Percentiles rank a stretch among this genome's conserved stretches.
phyloP scores from a whole-genome alignment of 2,329 filamentous ascomycete genomes.

The Sphaerostilbella broomeana region DNA sequence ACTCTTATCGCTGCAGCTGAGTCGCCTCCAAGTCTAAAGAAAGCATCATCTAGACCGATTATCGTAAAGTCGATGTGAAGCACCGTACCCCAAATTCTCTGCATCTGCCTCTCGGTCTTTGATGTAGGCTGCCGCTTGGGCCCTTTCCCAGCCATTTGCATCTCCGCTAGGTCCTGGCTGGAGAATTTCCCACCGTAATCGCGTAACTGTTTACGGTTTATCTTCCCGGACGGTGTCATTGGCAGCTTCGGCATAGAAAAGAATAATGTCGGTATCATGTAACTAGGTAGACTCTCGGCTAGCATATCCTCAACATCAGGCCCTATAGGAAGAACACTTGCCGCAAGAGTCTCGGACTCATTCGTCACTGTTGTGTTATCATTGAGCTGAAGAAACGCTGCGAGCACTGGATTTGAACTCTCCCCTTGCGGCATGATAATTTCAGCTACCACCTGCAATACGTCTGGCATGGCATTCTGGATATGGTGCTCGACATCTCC shows the following conservation, averaged over 20 bases:
- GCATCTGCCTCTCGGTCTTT: not conserved
- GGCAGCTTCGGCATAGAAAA: conserved; percentile 14
- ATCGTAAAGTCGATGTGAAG: conserved; percentile 7
- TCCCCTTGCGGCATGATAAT: not conserved
- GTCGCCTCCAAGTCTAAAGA: conserved; percentile 38
- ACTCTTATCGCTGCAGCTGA: conserved; percentile 39
- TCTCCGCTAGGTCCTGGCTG: not conserved
- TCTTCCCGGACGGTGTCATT: conserved; percentile 15
- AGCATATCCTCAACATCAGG: conserved; percentile 3
- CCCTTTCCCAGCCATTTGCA: not conserved
- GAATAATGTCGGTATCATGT: conserved; percentile 18
- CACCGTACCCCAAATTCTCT: not conserved
- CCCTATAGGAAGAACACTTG: not conserved
- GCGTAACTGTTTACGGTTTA: conserved; percentile 12
- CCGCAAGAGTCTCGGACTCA: not conserved
- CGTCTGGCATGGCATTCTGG: not conserved
- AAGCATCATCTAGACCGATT: conserved; percentile 28
- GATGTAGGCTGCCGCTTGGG: not conserved
- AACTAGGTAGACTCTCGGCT: conserved; percentile 10
- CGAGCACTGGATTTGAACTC: not conserved
- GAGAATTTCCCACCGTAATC: conserved; percentile 6
- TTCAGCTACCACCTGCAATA: not conserved
- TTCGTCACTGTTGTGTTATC: not conserved
- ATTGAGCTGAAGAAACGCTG: not conserved
- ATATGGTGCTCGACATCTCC: conserved; percentile 18